Evolutionary conservation across 2,329 filamentous ascomycete species (phyloP).

Genomic region (Colletotrichum salicis): DNA sequence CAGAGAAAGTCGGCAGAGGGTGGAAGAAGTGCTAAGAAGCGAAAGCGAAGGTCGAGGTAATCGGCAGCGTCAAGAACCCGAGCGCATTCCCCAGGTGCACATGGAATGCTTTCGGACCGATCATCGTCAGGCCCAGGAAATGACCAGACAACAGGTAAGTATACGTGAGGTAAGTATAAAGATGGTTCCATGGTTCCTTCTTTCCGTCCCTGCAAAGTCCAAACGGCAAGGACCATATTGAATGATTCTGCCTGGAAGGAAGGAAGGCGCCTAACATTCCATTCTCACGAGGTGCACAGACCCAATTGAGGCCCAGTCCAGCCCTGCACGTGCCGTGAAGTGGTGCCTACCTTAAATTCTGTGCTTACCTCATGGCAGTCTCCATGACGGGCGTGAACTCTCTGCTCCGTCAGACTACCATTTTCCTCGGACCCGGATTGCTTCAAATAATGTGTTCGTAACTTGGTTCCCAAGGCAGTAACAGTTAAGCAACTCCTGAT

Average conservation of each 20-base stretch:
- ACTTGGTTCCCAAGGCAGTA: not conserved
- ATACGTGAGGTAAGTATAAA: not conserved
- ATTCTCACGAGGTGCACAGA: not conserved
- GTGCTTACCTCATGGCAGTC: not conserved
- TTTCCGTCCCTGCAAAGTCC: not conserved
- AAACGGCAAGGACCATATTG: not conserved
- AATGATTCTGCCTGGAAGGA: not conserved
- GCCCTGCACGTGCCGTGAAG: not conserved
- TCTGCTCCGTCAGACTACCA: no score
- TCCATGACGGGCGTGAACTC: not conserved
- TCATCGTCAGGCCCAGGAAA: not conserved
- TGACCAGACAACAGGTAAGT: not conserved
- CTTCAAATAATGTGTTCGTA: not conserved
- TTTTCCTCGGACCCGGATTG: not conserved
- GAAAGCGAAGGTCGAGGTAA: no score
- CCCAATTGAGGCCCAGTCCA: not conserved
- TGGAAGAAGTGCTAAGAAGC: not conserved
- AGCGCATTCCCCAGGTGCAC: not conserved
- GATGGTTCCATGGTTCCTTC: not conserved
- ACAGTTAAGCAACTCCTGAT: accelerated
- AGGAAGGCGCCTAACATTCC: not conserved
- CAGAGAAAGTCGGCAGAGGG: not conserved
- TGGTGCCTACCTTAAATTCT: not conserved
- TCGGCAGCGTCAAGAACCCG: not conserved
- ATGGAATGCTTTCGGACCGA: not conserved